These are phyloP conservation scores for Scutellaria minor DNA, from an alignment of 257 asterid genomes.

Conservation along the genomic window DNA sequence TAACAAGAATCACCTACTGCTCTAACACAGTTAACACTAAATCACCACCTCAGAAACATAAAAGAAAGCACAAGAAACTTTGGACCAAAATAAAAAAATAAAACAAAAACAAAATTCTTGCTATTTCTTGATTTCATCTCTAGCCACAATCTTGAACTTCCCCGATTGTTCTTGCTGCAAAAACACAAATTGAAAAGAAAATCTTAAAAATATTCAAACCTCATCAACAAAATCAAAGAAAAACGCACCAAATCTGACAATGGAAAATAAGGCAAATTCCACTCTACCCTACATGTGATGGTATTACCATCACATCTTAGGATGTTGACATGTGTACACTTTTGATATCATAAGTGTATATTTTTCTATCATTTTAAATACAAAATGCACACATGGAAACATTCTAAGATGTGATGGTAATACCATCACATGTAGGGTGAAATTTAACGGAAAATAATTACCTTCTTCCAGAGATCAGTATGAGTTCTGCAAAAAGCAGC, in stretches of 20 bases:
- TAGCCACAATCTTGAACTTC: constrained; percentile 90
- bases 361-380: too few species aligned
- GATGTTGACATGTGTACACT: too few species aligned
- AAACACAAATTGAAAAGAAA: constrained; percentile 11
- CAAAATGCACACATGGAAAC: too few species aligned
- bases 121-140: constrained; percentile 53
- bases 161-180: constrained; percentile 87
- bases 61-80: background rate
- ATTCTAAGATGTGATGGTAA: too few species aligned
- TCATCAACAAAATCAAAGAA: background rate
- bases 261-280: too few species aligned
- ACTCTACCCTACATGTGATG: too few species aligned
- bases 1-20: background rate
- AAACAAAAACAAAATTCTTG: background rate
- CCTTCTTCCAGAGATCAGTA: constrained; percentile 85
- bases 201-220: background rate
- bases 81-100: background rate
- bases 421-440: too few species aligned
- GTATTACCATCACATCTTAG: too few species aligned
- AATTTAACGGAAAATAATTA: constrained; percentile 8
- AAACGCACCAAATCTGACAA: background rate
- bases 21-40: background rate
- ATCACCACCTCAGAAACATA: background rate
- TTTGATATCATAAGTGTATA: too few species aligned
- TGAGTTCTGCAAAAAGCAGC: constrained; percentile 78